Conservation (phyloP, 148 eudicot genomes). For the Rheum nobile region DNA sequence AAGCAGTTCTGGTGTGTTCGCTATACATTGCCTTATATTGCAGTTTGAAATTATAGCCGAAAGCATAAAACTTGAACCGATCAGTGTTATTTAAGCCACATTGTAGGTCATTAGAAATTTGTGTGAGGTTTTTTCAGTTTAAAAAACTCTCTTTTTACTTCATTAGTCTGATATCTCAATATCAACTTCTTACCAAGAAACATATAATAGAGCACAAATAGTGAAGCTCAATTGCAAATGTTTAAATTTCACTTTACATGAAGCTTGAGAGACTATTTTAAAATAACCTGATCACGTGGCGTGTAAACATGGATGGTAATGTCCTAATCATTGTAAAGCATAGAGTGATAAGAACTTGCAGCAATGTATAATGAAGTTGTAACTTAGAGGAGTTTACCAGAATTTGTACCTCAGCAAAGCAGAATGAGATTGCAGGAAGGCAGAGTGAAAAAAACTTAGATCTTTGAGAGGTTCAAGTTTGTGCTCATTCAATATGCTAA, state of each 20-base stretch:
- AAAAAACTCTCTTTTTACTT: background rate
- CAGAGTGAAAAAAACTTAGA: background rate
- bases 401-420: background rate
- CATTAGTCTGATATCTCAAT: background rate
- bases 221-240: background rate
- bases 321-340: background rate
- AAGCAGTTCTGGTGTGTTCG: background rate
- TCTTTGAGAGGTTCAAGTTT: background rate
- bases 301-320: background rate
- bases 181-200: background rate
- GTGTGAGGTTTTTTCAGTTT: background rate
- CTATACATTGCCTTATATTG: background rate
- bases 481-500: no score
- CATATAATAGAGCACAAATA: background rate
- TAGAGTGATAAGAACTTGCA: background rate
- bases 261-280: background rate
- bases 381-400: background rate
- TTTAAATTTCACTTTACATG: background rate
- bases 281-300: background rate
- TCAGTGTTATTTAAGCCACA: background rate
- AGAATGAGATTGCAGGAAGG: background rate
- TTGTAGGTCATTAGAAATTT: background rate
- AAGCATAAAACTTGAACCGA: background rate
- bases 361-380: background rate
- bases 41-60: no score